These are phyloP conservation scores for Metarhizium guizhouense DNA, from an alignment of 2,329 filamentous ascomycete genomes.

Conservation along the genomic window DNA sequence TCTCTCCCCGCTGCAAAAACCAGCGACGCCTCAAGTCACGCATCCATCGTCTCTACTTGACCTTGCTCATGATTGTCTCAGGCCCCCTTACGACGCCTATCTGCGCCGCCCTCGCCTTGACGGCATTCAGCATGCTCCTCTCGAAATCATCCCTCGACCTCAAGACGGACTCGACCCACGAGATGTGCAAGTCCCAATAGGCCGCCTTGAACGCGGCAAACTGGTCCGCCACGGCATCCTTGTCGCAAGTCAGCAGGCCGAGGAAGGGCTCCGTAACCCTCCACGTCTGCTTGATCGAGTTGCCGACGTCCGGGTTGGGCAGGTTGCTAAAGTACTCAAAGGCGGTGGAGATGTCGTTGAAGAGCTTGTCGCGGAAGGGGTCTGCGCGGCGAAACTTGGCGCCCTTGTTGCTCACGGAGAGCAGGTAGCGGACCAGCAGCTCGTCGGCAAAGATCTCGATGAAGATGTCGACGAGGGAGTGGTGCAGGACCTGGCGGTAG, in stretches of 20 bases:
- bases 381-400: slow-evolving; percentile 82
- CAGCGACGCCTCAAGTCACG: too few relatives aligned
- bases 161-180: slow-evolving; percentile 90
- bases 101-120: slow-evolving; percentile 84
- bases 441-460: slow-evolving; percentile 90
- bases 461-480: slow-evolving; percentile 81
- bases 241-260: slow-evolving; percentile 68
- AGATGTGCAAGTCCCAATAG: slow-evolving; percentile 92
- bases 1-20: too few relatives aligned
- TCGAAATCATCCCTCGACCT: slow-evolving; percentile 89
- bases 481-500: slow-evolving; percentile 76
- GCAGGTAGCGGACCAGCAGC: slow-evolving; percentile 77
- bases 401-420: slow-evolving; percentile 76
- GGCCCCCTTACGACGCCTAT: slow-evolving; percentile 69
- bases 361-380: slow-evolving; percentile 86
- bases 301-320: slow-evolving; percentile 59
- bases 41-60: slow-evolving; percentile 47
- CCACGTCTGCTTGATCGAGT: slow-evolving; percentile 83
- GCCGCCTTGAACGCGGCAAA: slow-evolving; percentile 76
- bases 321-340: slow-evolving; percentile 80
- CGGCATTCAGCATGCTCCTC: slow-evolving; percentile 73
- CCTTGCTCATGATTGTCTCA: slow-evolving; percentile 92
- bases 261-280: slow-evolving; percentile 80
- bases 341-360: slow-evolving; percentile 81
- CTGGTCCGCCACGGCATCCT: slow-evolving; percentile 60